phyloP scores from a whole-genome alignment of 2,329 filamentous ascomycete genomes.

The Pyrenochaeta sp. region DNA sequence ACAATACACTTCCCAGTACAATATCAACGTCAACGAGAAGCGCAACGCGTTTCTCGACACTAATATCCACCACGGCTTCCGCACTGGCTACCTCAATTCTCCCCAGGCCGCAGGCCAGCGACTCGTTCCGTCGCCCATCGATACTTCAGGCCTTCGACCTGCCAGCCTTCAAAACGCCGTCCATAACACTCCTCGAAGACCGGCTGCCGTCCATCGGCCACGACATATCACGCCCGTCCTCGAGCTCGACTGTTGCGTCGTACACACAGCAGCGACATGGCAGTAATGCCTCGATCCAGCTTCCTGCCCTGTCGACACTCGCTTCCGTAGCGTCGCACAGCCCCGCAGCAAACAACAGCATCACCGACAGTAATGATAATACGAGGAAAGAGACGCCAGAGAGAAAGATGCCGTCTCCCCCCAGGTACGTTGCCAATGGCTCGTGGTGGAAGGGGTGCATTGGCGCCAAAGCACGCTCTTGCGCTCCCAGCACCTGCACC shows the following conservation, averaged over 20 bases:
- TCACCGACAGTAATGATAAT: conserved; percentile 35
- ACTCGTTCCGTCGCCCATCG: conserved; percentile 57
- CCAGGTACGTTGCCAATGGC: conserved; percentile 37
- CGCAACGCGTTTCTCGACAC: conserved; percentile 48
- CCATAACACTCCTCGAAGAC: conserved; percentile 51
- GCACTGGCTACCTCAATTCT: conserved; percentile 66
- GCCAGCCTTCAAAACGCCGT: conserved; percentile 56
- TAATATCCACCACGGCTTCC: conserved; percentile 60
- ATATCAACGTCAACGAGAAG: conserved; percentile 31
- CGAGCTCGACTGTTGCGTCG: conserved; percentile 59
- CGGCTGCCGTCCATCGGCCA: conserved; percentile 58
- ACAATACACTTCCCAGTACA: conserved; percentile 12
- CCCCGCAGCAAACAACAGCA: conserved; percentile 53
- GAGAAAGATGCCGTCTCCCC: conserved; percentile 37
- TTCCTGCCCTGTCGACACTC: conserved; percentile 67
- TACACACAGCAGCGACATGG: conserved; percentile 50
- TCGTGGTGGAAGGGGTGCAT: neutral
- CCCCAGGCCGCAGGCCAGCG: conserved; percentile 67
- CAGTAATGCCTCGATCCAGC: conserved; percentile 53
- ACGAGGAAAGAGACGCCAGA: conserved; percentile 32
- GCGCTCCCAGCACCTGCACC: conserved; percentile 25
- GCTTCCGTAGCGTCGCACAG: conserved; percentile 65
- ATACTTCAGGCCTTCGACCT: conserved; percentile 59
- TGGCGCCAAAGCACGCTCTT: conserved; percentile 6
- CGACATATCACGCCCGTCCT: conserved; percentile 63